Conservation (phyloP, 179 eudicot genomes). For the Dionaea muscipula region DNA sequence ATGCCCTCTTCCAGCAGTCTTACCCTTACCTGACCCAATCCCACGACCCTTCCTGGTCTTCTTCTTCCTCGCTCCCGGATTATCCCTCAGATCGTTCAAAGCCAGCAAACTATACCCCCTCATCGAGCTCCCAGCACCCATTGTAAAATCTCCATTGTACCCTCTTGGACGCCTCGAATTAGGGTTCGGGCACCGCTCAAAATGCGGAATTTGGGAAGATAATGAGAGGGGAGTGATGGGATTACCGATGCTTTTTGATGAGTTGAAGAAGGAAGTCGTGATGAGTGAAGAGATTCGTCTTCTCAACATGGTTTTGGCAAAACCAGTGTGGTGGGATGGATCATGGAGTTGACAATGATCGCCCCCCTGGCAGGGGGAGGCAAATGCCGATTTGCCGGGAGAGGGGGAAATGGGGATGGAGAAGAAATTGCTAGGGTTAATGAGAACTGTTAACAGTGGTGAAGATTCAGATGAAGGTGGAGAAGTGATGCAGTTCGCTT, state of each 20-base stretch:
- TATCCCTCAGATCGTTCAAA: constrained; percentile 74
- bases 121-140: constrained; percentile 5
- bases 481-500: no score
- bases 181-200: neutral
- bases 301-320: constrained; percentile 33
- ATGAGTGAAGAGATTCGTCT: constrained; percentile 23
- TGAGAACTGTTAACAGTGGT: no score
- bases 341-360: no score
- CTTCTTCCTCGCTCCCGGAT: constrained; percentile 71
- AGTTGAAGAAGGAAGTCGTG: constrained; percentile 9
- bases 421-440: no score
- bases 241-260: neutral
- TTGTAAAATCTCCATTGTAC: constrained; percentile 6
- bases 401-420: no score
- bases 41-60: constrained; percentile 94
- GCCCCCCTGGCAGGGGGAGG: no score
- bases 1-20: constrained; percentile 93
- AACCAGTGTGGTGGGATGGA: no score
- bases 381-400: no score
- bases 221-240: neutral
- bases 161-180: neutral
- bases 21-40: constrained; percentile 92
- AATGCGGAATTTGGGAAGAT: neutral
- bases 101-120: constrained; percentile 46
- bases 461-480: no score